Evolutionary conservation across 2,329 filamentous ascomycete genomes (phyloP).

Genomic region (Colletotrichum falcatum): DNA sequence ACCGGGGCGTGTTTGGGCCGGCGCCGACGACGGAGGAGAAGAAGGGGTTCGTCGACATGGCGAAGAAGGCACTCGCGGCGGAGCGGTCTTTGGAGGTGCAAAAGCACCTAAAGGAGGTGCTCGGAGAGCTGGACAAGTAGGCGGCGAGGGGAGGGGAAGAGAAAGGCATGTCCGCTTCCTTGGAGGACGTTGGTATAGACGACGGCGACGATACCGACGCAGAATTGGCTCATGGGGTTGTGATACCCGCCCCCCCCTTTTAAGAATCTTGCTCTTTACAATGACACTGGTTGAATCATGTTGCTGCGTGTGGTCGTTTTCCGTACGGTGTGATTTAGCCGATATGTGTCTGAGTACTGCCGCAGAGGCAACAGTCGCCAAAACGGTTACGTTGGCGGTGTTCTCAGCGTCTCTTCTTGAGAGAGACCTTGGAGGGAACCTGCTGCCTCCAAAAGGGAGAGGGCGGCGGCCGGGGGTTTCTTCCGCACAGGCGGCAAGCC

Average conservation of each 20-base stretch:
- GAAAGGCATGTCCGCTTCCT: neutral
- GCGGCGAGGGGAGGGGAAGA: neutral
- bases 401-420: too few species aligned
- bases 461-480: too few species aligned
- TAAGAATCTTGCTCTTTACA: constrained; percentile 13
- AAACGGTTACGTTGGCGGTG: too few species aligned
- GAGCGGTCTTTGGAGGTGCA: constrained; percentile 62
- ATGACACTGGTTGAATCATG: neutral
- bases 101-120: constrained; percentile 55
- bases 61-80: constrained; percentile 51
- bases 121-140: constrained; percentile 47
- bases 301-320: neutral
- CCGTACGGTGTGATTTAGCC: too few species aligned
- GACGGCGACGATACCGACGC: neutral
- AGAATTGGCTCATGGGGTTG: constrained; percentile 7
- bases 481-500: too few species aligned
- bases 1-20: constrained; percentile 57
- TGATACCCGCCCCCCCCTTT: too few species aligned
- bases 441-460: too few species aligned
- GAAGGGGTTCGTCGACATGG: constrained; percentile 45
- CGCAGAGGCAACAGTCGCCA: too few species aligned
- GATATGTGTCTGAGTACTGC: neutral
- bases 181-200: neutral
- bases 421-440: too few species aligned
- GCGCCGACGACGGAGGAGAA: constrained; percentile 40